Evolutionary conservation across 306 rosid genomes (phyloP).

Genomic region (Vachellia collinsii): DNA sequence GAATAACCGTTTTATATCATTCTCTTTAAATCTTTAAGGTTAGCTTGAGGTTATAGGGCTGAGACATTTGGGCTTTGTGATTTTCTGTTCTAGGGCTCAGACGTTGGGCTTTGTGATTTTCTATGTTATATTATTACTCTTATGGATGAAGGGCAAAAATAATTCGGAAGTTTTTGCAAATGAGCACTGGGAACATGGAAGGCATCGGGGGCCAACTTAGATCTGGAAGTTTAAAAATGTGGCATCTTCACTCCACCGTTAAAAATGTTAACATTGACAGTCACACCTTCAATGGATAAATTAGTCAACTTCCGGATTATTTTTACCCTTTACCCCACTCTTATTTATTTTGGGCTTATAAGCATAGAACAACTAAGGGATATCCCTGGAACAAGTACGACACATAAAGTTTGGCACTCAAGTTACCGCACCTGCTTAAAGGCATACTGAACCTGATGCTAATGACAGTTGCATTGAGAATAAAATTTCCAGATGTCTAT

Average conservation of each 20-base stretch:
- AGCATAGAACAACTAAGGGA: not conserved
- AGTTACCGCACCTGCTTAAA: not conserved
- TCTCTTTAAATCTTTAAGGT: not conserved
- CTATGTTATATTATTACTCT: not conserved
- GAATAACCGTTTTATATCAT: not conserved
- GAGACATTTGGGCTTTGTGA: not conserved
- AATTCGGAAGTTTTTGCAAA: too few species aligned
- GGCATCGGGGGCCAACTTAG: too few species aligned
- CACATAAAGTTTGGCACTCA: not conserved
- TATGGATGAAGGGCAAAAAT: not conserved
- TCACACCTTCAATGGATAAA: too few species aligned
- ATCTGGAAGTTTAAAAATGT: too few species aligned
- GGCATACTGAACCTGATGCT: not conserved
- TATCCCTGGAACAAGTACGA: not conserved
- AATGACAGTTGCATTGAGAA: not conserved
- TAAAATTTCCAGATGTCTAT: not conserved
- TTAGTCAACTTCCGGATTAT: too few species aligned
- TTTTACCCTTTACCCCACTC: too few species aligned
- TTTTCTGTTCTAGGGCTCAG: not conserved
- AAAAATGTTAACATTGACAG: too few species aligned
- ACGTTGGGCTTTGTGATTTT: not conserved
- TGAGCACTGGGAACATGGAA: too few species aligned
- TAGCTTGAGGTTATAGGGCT: not conserved
- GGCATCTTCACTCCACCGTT: too few species aligned
- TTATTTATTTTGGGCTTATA: not conserved